phyloP scores from a whole-genome alignment of 257 asterid genomes.

The Vinca minor region DNA sequence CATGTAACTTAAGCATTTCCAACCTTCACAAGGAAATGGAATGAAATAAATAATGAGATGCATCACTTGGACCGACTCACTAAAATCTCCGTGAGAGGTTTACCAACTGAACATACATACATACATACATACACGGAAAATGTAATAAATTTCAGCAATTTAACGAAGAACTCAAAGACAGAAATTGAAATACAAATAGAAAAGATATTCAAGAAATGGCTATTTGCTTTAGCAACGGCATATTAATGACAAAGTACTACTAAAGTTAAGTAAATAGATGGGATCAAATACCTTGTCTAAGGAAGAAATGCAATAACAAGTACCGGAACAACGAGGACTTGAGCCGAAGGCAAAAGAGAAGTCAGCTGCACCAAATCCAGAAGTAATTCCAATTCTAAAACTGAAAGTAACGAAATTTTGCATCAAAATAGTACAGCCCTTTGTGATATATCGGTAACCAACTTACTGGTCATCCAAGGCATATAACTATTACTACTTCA shows the following conservation, averaged over 20 bases:
- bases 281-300: constrained; percentile 63
- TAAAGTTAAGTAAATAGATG: neutral
- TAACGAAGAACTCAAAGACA: neutral
- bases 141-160: neutral
- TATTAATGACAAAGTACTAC: neutral
- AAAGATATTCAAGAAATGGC: neutral
- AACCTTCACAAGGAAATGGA: constrained; percentile 44
- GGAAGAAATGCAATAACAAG: constrained; percentile 60
- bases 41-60: no score
- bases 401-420: neutral
- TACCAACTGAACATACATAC: neutral
- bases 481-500: no score
- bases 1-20: constrained; percentile 84
- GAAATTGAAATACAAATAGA: neutral
- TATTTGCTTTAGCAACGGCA: neutral
- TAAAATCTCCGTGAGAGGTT: no score
- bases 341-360: constrained; percentile 29
- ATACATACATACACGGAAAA: neutral
- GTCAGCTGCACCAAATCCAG: neutral
- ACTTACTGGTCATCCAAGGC: no score
- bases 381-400: neutral
- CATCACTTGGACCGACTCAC: no score
- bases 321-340: constrained; percentile 83
- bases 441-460: no score
- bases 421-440: no score